Base-by-base conservation (phyloP, 176 grass and related monocot genomes). In the Musa acuminata region DNA sequence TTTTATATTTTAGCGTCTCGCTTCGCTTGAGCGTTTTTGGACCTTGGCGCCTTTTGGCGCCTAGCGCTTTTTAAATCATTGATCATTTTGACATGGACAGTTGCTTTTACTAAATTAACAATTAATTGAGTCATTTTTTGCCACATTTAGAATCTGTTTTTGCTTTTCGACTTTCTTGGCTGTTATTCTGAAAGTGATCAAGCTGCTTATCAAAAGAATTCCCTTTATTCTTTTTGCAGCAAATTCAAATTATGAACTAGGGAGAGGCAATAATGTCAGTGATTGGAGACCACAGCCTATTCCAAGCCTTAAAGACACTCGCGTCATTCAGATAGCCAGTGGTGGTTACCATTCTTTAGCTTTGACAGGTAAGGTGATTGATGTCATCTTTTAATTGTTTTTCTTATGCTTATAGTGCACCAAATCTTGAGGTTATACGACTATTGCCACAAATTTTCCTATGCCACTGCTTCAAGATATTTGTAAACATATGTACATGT, bases 271-370 rank as follows among this genome's bases (percentile, higher is more conserved):
- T 74, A 89, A 70, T 85, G 82, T 76, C 48, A 84, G 84, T 80
- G 95, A 94, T 83, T 98, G 95, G 95, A 99, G 76, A 75, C 95
- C 95, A 64, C 81, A 91, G 59, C 76, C 82, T 80, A 59, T 99
- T 57, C 81, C 86, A 60, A 88, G 78, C 16, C 72, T 99, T 57
- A 83, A 91, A 84, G 86, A 77, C 80, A 55, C 69, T 76, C 53
- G 10, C 66, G 74, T 94, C 52, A 62, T 91, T 77, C 95, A 99
- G 80, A 80, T 99, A 87, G 84, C 90, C 55, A 83, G 85, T 19
- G 90, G 90, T 74, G 90, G 95, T 87, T 99, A 99, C 72, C 90
- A 99, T 83, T 91, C 95, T 74, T 87, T 99, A 80, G 95, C 95
- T 70, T 83, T 99, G 74, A 93, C 95, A 63, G 89, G 93, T 96